Evolutionary conservation across 2,329 filamentous ascomycete genomes (phyloP).

Genomic region (Sporothrix globosa): DNA sequence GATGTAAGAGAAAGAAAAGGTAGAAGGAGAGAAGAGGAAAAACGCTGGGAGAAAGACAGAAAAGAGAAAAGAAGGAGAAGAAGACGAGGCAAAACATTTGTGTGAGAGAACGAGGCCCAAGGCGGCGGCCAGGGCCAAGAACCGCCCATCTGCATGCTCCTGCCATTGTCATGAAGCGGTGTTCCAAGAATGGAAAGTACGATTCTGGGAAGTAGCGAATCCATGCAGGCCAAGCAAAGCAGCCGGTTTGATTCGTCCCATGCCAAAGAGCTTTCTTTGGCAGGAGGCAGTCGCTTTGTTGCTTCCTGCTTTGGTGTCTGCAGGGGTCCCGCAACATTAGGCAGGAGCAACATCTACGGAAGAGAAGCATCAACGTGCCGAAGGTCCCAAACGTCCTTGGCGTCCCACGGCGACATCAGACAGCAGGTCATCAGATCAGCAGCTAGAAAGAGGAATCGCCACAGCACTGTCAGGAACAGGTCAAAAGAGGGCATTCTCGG

Average conservation of each 20-base stretch:
- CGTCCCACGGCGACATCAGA: background rate
- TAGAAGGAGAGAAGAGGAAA: conserved; percentile 26
- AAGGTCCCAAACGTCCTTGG: background rate
- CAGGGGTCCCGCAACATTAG: background rate
- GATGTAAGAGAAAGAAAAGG: conserved; percentile 32
- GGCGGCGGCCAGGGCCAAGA: conserved; percentile 17
- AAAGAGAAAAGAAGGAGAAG: conserved; percentile 26
- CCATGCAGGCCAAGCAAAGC: conserved; percentile 25
- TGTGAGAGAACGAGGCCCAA: conserved; percentile 25
- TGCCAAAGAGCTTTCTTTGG: conserved; percentile 24
- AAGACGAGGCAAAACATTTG: conserved; percentile 30
- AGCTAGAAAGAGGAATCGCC: background rate
- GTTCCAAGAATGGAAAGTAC: conserved; percentile 19
- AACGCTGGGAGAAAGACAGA: conserved; percentile 9
- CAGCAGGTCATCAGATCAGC: too few relatives aligned
- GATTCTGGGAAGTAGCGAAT: conserved; percentile 10
- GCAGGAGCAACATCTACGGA: background rate
- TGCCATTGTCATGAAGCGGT: background rate
- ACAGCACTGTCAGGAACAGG: background rate
- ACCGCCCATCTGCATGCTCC: background rate
- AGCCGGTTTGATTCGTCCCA: conserved; percentile 15
- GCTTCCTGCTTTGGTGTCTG: background rate
- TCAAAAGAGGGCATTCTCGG: background rate
- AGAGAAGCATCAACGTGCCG: background rate
- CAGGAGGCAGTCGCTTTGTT: conserved; percentile 5